Evolutionary conservation across 2,329 filamentous ascomycete species (phyloP).

Genomic region (Xylaria sp.): DNA sequence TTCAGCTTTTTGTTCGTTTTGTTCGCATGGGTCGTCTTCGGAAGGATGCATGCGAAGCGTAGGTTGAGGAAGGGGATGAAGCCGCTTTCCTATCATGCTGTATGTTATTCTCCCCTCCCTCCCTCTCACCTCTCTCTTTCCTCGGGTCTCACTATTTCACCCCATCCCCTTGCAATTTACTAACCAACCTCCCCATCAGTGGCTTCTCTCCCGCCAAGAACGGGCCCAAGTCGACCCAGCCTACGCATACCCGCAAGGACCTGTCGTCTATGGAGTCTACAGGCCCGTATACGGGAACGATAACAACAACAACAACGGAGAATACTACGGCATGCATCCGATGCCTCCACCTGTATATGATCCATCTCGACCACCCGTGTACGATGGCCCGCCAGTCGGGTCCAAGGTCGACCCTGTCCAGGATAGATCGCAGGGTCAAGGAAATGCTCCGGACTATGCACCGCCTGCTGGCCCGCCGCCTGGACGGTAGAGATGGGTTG

Average conservation of each 20-base stretch:
- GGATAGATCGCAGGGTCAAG: conserved; percentile 36
- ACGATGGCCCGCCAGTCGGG: conserved; percentile 60
- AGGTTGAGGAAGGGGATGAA: conserved; percentile 72
- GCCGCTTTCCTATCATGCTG: conserved; percentile 76
- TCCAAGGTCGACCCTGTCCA: conserved; percentile 66
- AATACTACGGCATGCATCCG: conserved; percentile 60
- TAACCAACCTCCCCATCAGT: conserved; percentile 51
- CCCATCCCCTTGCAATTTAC: too few relatives aligned
- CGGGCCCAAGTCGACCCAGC: conserved; percentile 60
- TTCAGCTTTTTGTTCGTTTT: conserved; percentile 68
- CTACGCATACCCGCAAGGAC: conserved; percentile 54
- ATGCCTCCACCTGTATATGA: conserved; percentile 70
- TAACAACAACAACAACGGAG: conserved; percentile 14
- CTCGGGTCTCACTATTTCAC: too few relatives aligned
- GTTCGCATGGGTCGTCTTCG: conserved; percentile 70
- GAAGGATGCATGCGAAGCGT: conserved; percentile 75
- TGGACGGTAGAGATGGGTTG: conserved; percentile 35
- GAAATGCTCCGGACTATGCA: conserved; percentile 49
- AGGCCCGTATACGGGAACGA: conserved; percentile 46
- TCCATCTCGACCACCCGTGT: conserved; percentile 65
- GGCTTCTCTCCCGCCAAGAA: conserved; percentile 60
- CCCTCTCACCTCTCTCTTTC: background rate
- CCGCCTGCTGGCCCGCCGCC: conserved; percentile 63
- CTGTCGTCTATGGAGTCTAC: conserved; percentile 56
- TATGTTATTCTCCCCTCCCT: conserved; percentile 48